Evolutionary conservation across 352 stramenopile genomes (phyloP).

Genomic region (Blastocystis sp.): DNA sequence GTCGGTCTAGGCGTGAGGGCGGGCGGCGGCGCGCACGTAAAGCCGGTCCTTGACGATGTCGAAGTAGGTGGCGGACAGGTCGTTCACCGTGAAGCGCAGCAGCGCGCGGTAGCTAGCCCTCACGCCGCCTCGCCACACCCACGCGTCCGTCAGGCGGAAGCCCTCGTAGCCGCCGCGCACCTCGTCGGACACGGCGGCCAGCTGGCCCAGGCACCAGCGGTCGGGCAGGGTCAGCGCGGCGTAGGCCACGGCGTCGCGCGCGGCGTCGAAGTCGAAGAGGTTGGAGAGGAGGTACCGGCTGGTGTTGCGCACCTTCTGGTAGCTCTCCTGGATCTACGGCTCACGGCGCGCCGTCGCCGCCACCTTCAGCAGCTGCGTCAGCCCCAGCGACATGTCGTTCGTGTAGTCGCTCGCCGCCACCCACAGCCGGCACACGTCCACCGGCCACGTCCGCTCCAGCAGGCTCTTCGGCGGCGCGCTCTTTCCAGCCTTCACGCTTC

Average conservation of each 20-base stretch:
- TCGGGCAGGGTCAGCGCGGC: not conserved
- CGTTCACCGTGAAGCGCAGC: not conserved
- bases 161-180: not conserved
- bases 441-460: conserved; percentile 69
- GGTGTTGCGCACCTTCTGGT: conserved; percentile 90
- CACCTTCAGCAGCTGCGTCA: conserved; percentile 84
- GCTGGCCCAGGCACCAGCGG: conserved; percentile 11
- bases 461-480: conserved; percentile 74
- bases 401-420: conserved; percentile 94
- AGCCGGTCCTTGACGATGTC: conserved; percentile 66
- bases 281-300: conserved; percentile 86
- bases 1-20: conserved; percentile 10
- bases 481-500: conserved; percentile 74
- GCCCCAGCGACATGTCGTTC: conserved; percentile 87
- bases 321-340: conserved; percentile 77
- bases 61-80: conserved; percentile 52
- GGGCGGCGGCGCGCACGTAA: not conserved
- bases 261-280: conserved; percentile 21
- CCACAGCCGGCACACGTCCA: conserved; percentile 94
- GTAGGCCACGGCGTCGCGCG: not conserved
- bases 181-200: not conserved
- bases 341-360: conserved; percentile 73
- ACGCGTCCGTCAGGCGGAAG: conserved; percentile 11
- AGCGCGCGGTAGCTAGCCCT: not conserved
- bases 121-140: not conserved